Percentiles rank a stretch among this genome's conserved stretches.
Evolutionary conservation across 208 protist species (phyloP).

Genomic region (Vickermania ingenoplastis): DNA sequence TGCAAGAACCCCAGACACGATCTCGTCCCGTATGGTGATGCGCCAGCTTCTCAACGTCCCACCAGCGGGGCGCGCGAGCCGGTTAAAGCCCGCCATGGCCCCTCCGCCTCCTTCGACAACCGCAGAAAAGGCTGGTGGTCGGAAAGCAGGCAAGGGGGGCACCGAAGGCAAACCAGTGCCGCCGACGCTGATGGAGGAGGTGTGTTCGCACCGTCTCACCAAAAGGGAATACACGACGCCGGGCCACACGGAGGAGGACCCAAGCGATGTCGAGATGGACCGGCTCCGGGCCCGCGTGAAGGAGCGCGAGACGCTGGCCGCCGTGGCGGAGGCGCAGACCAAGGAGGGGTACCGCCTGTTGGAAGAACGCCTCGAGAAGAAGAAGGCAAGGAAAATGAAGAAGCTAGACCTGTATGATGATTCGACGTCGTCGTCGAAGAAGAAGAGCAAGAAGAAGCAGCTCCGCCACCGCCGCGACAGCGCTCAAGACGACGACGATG

Average conservation of each 20-base stretch:
- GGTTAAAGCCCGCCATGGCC: constrained; percentile 12
- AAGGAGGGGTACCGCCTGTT: constrained; percentile 18
- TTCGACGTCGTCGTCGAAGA: constrained; percentile 3
- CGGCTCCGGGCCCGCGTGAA: constrained; percentile 15
- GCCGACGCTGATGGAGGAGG: constrained; percentile 70
- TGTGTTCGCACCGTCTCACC: constrained; percentile 70
- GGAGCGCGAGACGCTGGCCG: constrained; percentile 9
- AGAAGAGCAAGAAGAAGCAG: constrained; percentile 7
- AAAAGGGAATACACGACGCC: neutral
- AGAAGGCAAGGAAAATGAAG: constrained; percentile 6
- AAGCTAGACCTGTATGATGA: constrained; percentile 1
- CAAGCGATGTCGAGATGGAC: constrained; percentile 47
- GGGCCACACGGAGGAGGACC: constrained; percentile 18
- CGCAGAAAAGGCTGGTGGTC: constrained; percentile 4
- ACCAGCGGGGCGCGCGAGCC: constrained; percentile 34
- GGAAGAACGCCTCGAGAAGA: constrained; percentile 11
- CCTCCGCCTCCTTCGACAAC: constrained; percentile 1
- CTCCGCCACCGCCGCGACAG: neutral
- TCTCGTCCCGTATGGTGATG: constrained; percentile 69
- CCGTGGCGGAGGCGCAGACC: constrained; percentile 15
- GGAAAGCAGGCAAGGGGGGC: neutral
- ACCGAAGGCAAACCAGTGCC: constrained; percentile 17
- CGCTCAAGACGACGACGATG: neutral
- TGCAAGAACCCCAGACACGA: constrained; percentile 54
- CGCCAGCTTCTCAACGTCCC: constrained; percentile 65